These are phyloP conservation scores for Heliophila coronopifolia DNA, from an alignment of 441 rosid genomes.

Conservation along the genomic window DNA sequence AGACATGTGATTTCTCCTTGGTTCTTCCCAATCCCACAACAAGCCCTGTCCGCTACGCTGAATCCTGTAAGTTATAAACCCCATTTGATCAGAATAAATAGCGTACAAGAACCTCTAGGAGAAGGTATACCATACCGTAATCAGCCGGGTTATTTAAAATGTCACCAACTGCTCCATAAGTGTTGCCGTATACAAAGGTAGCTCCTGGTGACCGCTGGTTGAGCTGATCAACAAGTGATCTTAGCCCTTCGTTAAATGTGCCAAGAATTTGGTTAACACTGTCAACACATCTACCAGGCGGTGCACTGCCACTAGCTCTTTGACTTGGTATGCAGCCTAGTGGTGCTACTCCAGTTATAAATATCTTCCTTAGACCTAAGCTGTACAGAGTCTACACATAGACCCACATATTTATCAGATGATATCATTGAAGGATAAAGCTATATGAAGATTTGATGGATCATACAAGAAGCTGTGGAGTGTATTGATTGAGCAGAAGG, in stretches of 20 bases:
- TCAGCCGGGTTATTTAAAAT: slow-evolving; percentile 59
- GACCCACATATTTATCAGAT: background rate
- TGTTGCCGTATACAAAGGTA: slow-evolving; percentile 47
- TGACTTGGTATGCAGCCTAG: slow-evolving; percentile 83
- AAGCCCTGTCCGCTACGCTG: slow-evolving; percentile 52
- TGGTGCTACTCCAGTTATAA: slow-evolving; percentile 57
- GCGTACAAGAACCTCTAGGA: background rate
- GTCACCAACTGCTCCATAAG: slow-evolving; percentile 61
- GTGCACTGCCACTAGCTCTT: slow-evolving; percentile 42
- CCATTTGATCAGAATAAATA: background rate
- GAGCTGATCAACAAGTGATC: slow-evolving; percentile 53
- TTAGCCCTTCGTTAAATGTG: slow-evolving; percentile 60
- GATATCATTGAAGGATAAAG: background rate
- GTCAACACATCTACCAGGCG: slow-evolving; percentile 58
- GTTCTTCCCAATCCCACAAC: slow-evolving; percentile 69
- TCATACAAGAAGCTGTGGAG: slow-evolving; percentile 53
- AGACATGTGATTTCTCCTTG: slow-evolving; percentile 64
- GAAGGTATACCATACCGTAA: no score
- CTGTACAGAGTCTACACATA: slow-evolving; percentile 49
- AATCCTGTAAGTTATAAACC: slow-evolving; percentile 41
- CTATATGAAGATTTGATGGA: background rate
- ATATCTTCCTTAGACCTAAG: slow-evolving; percentile 63
- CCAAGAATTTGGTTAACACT: slow-evolving; percentile 65
- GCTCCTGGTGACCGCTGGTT: slow-evolving; percentile 54
- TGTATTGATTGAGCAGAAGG: slow-evolving; percentile 54